phyloP scores from a whole-genome alignment of 2,329 filamentous ascomycete genomes.

The Acrodontium crateriforme region DNA sequence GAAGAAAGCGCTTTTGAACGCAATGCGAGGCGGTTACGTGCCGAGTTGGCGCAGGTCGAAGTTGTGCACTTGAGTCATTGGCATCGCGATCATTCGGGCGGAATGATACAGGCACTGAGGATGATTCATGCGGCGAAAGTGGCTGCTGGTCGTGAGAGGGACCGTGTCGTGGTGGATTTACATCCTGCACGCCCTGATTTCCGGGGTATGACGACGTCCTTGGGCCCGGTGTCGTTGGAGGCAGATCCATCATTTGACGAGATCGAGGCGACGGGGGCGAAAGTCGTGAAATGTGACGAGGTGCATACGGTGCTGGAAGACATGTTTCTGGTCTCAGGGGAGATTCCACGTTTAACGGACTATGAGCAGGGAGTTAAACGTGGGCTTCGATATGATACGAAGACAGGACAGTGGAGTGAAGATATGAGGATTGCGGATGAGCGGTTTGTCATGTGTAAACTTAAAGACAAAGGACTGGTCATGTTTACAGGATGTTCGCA shows the following conservation, averaged over 20 bases:
- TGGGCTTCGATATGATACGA: constrained; percentile 9
- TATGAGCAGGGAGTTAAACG: constrained; percentile 15
- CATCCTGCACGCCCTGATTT: constrained; percentile 13
- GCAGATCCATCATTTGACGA: constrained; percentile 16
- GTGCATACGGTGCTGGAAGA: constrained; percentile 11
- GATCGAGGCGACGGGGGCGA: constrained; percentile 12
- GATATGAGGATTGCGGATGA: constrained; percentile 14
- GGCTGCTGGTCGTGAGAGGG: no score
- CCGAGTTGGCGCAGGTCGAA: constrained; percentile 11
- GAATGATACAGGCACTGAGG: constrained; percentile 12
- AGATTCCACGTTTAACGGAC: constrained; percentile 13
- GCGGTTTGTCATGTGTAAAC: constrained; percentile 16
- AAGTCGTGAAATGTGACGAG: constrained; percentile 11
- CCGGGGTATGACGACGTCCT: constrained; percentile 10
- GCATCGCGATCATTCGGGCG: constrained; percentile 17
- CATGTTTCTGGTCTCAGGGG: constrained; percentile 14
- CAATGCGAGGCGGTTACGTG: constrained; percentile 12
- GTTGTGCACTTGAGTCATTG: constrained; percentile 14
- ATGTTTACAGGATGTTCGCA: constrained; percentile 18
- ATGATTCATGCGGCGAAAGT: constrained; percentile 12
- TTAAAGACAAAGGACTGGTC: constrained; percentile 17
- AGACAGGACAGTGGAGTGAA: constrained; percentile 8
- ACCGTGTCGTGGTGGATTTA: constrained; percentile 10
- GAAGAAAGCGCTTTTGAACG: constrained; percentile 13
- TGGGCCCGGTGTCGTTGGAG: constrained; percentile 8